Evolutionary conservation across 805 yeast genomes (phyloP), one percentile per base, ranked within the genome.

Genomic region (Lipomyces japonicus): DNA sequence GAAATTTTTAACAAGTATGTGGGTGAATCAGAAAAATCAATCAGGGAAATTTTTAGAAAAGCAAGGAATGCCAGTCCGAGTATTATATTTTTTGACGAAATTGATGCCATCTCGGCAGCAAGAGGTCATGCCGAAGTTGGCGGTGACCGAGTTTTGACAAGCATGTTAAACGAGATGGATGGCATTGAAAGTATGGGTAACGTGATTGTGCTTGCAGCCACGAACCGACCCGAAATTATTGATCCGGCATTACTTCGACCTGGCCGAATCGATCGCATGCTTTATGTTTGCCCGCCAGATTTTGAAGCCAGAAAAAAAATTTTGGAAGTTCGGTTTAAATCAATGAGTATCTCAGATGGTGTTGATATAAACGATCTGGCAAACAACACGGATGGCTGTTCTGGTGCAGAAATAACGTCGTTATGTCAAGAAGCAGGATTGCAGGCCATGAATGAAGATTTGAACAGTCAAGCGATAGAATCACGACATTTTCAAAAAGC

Each of bases 61-160:
- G 98, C 98, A 0, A 73, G 97, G 50, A 95, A 95, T 4, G 96
- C 97, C 1, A 77, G 95, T 1, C 98, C 98, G 7, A 84, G 95
- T 54, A 89, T 91, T 53, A 84, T 91, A 4, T 91, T 91, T 65
- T 90, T 91, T 64, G 98, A 91, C 72, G 99, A 93, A 68, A 89
- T 93, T 44, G 99, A 93, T 69, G 97, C 98, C 0, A 71, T 93
- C 34, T 82, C 95, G 3, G 79, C 86, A 0, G 83, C 84, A 46
- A 74, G 98, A 60, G 68, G 68, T 1, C 85, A 81, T 19, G 71
- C 76, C 2, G 76, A 71, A 16, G 70, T 81, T 0, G 82, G 88
- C 0, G 76, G 84, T 18, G 87, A 81, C 55, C 84, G 95, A 61
- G 97, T 93, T 0, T 71, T 93, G 51, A 91, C 97, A 1, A 85